A percentile compares a stretch with the other conserved stretches of the same genome.
Evolutionary conservation across 805 yeast species (phyloP).

Genomic region (Osmozyma mogii): DNA sequence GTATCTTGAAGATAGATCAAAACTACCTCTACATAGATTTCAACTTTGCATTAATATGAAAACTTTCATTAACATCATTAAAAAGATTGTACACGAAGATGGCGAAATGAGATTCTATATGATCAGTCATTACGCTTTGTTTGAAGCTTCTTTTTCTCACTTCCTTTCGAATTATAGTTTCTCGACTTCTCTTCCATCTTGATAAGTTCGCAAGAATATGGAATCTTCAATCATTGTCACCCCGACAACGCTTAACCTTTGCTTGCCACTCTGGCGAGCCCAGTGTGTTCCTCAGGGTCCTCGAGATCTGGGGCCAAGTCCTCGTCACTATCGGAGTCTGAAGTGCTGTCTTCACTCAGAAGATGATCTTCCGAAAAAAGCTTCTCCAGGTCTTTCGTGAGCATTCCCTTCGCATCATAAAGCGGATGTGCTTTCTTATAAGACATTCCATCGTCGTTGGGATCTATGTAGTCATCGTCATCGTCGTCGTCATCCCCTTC

Average conservation of each 20-base stretch:
- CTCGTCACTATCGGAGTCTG: constrained; percentile 25
- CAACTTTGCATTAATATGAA: background rate
- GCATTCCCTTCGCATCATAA: constrained; percentile 41
- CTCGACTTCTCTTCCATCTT: background rate
- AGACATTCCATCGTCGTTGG: constrained; percentile 74
- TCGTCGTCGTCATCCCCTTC: constrained; percentile 37
- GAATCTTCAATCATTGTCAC: background rate
- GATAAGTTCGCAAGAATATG: constrained; percentile 1
- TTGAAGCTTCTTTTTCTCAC: background rate
- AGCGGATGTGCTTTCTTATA: constrained; percentile 59
- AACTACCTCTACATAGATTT: constrained; percentile 1
- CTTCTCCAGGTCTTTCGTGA: too few species aligned
- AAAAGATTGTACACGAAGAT: constrained; percentile 2
- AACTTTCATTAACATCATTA: constrained; percentile 2
- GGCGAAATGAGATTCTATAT: background rate
- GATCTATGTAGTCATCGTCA: constrained; percentile 69
- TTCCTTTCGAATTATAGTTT: background rate
- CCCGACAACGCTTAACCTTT: constrained; percentile 18
- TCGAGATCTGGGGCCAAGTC: constrained; percentile 16
- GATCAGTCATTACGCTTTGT: background rate
- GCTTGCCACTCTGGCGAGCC: constrained; percentile 34
- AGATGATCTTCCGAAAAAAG: constrained; percentile 5
- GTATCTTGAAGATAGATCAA: background rate
- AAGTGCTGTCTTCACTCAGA: constrained; percentile 23
- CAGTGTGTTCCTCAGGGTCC: constrained; percentile 14